Conservation (phyloP, 805 yeast species). For the Soucietia sequanensis region DNA sequence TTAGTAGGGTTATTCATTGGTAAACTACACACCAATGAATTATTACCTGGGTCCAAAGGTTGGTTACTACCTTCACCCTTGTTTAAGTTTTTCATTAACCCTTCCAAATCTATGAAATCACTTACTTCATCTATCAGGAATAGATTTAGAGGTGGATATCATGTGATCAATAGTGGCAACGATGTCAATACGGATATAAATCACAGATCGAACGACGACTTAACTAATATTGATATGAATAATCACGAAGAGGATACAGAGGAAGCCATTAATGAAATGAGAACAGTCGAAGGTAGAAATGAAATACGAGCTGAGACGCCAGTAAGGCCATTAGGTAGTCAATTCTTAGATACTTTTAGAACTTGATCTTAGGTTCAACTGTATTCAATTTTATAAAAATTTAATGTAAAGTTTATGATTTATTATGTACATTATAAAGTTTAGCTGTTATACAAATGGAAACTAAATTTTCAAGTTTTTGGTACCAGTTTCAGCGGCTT, state of each 20-base stretch:
- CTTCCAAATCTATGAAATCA: conserved; percentile 14
- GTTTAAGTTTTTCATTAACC: conserved; percentile 27
- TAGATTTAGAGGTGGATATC: conserved; percentile 7
- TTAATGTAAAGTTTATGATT: conserved; percentile 34
- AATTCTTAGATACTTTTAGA: conserved; percentile 59
- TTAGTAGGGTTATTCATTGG: conserved; percentile 39
- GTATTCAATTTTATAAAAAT: conserved; percentile 2
- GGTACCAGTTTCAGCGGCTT: conserved; percentile 36
- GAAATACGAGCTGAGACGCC: conserved; percentile 56
- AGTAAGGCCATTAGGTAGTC: conserved; percentile 58
- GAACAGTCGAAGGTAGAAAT: conserved; percentile 19
- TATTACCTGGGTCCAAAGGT: conserved; percentile 34
- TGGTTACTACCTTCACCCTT: conserved; percentile 32
- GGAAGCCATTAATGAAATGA: conserved; percentile 26
- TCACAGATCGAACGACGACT: conserved; percentile 3
- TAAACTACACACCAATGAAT: conserved; percentile 29
- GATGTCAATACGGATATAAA: conserved; percentile 2
- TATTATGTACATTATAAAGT: conserved; percentile 19
- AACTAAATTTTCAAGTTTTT: conserved; percentile 19
- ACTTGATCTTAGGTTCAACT: conserved; percentile 17
- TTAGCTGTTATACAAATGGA: neutral
- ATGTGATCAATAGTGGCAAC: conserved; percentile 1
- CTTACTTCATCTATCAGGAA: neutral
- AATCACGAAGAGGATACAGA: conserved; percentile 12
- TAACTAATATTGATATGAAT: neutral